Evolutionary conservation across 2,329 filamentous ascomycete species (phyloP).

Genomic region (Aspergillus phoenicis): DNA sequence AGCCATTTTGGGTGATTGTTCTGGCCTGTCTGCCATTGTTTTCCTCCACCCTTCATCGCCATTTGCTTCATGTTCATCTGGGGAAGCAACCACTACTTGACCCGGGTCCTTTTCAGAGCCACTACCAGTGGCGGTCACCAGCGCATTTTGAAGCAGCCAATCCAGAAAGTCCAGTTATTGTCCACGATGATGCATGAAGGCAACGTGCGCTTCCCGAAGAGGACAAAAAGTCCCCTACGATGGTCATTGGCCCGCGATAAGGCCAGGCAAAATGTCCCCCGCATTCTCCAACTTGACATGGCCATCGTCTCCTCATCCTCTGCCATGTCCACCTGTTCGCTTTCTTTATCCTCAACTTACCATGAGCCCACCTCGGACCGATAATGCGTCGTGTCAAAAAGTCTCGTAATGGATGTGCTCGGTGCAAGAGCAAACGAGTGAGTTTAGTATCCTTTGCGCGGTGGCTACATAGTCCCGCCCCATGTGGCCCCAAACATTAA

Average conservation of each 20-base stretch:
- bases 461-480: conserved; percentile 2
- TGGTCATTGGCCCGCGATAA: conserved; percentile 6
- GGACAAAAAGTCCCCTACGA: conserved; percentile 10
- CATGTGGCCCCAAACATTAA: neutral
- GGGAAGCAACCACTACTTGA: too few species aligned
- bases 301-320: neutral
- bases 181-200: neutral
- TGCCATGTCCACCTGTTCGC: neutral
- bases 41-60: neutral
- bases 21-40: conserved; percentile 3
- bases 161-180: neutral
- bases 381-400: conserved; percentile 48
- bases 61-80: neutral
- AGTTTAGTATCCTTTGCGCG: conserved; percentile 14
- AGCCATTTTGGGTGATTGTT: conserved; percentile 13
- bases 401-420: conserved; percentile 45
- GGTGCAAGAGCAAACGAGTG: conserved; percentile 46
- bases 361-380: conserved; percentile 32
- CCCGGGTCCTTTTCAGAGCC: neutral
- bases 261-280: neutral
- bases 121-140: neutral
- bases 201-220: conserved; percentile 14
- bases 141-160: neutral
- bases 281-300: conserved; percentile 2
- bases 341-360: conserved; percentile 40